Conservation (phyloP, 495 filamentous ascomycete genomes). For the Trichoderma reesei region DNA sequence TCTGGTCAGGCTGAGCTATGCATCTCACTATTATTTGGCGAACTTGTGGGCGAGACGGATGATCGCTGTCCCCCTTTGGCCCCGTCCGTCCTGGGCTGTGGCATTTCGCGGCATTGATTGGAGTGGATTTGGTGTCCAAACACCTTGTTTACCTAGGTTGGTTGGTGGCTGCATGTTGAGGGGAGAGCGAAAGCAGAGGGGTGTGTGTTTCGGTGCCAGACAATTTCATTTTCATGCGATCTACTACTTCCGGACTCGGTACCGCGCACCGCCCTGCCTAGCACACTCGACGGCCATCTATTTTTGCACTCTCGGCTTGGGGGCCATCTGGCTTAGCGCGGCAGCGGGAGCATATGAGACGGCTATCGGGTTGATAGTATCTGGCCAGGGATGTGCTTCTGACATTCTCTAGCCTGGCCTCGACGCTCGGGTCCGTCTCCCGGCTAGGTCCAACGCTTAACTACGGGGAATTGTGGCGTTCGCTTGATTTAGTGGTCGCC, state of each 20-base stretch:
- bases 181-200: no score
- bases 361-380: slow-evolving; percentile 5
- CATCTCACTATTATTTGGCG: no score
- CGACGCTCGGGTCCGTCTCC: slow-evolving; percentile 1
- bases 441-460: slow-evolving; percentile 5
- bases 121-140: no score
- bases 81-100: neutral
- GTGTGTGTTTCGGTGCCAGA: neutral
- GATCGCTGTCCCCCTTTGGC: neutral
- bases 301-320: neutral
- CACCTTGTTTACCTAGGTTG: no score
- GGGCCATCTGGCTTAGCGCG: slow-evolving; percentile 6
- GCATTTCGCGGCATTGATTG: neutral
- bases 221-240: neutral
- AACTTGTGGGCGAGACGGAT: neutral
- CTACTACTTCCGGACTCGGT: no score
- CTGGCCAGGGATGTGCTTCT: neutral
- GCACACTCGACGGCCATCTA: neutral
- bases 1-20: neutral
- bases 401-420: slow-evolving; percentile 2
- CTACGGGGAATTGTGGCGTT: slow-evolving; percentile 8
- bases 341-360: neutral
- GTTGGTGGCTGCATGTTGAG: neutral
- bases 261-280: no score
- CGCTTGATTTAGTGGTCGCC: neutral